Percentiles rank a stretch among this genome's conserved stretches.
phyloP scores from a whole-genome alignment of 2,329 filamentous ascomycete genomes.

The Cladosporium phlei region DNA sequence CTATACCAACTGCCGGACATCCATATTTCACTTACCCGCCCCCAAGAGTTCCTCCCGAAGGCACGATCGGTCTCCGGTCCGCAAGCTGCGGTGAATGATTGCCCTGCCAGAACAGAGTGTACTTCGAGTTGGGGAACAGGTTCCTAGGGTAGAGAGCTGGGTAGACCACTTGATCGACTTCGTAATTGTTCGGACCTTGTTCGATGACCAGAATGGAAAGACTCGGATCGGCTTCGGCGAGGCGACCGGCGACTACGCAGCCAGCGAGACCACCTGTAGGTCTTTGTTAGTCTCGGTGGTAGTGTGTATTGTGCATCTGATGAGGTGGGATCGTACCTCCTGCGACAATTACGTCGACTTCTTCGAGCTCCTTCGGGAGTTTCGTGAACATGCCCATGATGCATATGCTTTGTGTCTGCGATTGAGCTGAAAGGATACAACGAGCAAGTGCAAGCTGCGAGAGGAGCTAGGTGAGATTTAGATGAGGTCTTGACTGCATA shows the following conservation, averaged over 20 bases:
- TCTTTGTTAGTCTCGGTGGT: neutral
- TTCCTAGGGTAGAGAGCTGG: slow-evolving; percentile 49
- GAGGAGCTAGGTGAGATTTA: too few species aligned
- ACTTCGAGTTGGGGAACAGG: slow-evolving; percentile 46
- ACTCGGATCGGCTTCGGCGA: slow-evolving; percentile 48
- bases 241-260: slow-evolving; percentile 47
- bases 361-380: slow-evolving; percentile 36
- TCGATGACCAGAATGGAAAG: slow-evolving; percentile 52
- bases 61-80: slow-evolving; percentile 42
- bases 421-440: too few species aligned
- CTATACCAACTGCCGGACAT: too few species aligned
- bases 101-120: slow-evolving; percentile 49
- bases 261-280: slow-evolving; percentile 45
- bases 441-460: too few species aligned
- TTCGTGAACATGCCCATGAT: slow-evolving; percentile 28
- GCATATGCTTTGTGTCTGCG: neutral
- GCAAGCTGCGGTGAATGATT: slow-evolving; percentile 44
- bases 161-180: slow-evolving; percentile 47
- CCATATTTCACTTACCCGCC: slow-evolving; percentile 53
- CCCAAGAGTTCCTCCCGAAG: slow-evolving; percentile 51
- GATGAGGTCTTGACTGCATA: too few species aligned
- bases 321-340: slow-evolving; percentile 39
- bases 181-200: slow-evolving; percentile 49
- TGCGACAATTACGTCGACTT: slow-evolving; percentile 51
- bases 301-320: neutral